Percentiles rank a stretch among this genome's conserved stretches.
Conservation (phyloP, 129 eudicot genomes). For the Artemisia annua region DNA sequence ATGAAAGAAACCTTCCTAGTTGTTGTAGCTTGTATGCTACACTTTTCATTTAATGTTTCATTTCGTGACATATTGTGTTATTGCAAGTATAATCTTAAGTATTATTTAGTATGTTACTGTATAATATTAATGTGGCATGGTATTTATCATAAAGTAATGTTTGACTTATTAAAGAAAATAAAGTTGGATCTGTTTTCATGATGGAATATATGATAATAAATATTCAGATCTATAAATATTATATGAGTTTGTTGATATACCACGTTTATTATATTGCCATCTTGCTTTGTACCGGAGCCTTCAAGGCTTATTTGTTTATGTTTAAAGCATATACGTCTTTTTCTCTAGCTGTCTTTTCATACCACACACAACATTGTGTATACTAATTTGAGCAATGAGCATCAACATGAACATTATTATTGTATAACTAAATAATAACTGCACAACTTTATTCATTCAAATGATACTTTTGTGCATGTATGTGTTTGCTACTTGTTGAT, state of each 20-base stretch:
- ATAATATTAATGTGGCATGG: not conserved
- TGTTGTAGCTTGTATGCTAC: not conserved
- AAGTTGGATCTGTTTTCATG: not conserved
- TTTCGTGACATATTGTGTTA: not conserved
- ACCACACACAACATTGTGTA: not conserved
- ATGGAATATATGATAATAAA: not conserved
- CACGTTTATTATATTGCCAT: slow-evolving; percentile 10
- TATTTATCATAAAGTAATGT: not conserved
- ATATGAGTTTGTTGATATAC: not conserved
- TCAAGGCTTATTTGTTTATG: slow-evolving; percentile 24
- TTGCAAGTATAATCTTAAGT: too few species aligned
- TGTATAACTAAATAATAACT: not conserved
- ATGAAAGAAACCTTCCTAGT: not conserved
- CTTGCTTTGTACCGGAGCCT: slow-evolving; percentile 17
- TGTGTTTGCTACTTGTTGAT: slow-evolving; percentile 13
- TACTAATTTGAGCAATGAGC: slow-evolving; percentile 1
- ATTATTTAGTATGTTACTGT: not conserved
- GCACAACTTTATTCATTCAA: not conserved
- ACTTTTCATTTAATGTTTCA: not conserved
- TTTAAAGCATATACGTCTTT: slow-evolving; percentile 8
- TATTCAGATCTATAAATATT: slow-evolving; percentile 20
- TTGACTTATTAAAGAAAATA: slow-evolving; percentile 6
- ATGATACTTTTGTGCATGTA: not conserved
- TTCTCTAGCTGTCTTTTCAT: slow-evolving; percentile 15
- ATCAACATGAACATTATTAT: not conserved